phyloP scores from a whole-genome alignment of 228 moss, liverwort and hornwort species.

The Sphagnum magellanicum region DNA sequence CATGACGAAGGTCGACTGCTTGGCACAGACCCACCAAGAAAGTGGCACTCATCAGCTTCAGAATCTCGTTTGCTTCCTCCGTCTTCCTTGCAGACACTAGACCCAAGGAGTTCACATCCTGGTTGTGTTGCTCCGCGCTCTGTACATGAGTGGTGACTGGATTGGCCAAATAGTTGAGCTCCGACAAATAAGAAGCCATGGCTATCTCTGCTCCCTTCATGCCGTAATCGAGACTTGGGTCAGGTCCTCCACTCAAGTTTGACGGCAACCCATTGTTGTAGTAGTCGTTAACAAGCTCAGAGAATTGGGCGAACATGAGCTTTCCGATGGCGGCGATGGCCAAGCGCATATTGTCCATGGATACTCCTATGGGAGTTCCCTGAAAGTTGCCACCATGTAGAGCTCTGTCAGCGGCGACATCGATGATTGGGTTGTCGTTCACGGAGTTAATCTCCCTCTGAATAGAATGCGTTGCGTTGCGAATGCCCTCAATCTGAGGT shows the following conservation, averaged over 20 bases:
- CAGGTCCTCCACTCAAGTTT: background rate
- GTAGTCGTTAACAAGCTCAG: slow-evolving; percentile 29
- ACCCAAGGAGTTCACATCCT: slow-evolving; percentile 8
- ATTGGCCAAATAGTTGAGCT: slow-evolving; percentile 29
- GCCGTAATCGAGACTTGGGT: slow-evolving; percentile 21
- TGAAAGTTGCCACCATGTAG: slow-evolving; percentile 22
- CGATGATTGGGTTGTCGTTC: slow-evolving; percentile 29
- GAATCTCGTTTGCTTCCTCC: slow-evolving; percentile 5
- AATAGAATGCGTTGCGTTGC: slow-evolving; percentile 21
- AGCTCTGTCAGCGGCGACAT: slow-evolving; percentile 12
- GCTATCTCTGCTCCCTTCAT: slow-evolving; percentile 31
- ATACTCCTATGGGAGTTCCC: slow-evolving; percentile 16
- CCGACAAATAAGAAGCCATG: slow-evolving; percentile 31
- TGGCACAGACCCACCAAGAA: slow-evolving; percentile 48
- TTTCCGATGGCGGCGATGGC: slow-evolving; percentile 19
- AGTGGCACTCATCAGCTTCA: slow-evolving; percentile 46
- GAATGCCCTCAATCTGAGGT: slow-evolving; percentile 19
- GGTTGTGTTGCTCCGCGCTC: no score
- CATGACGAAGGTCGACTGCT: slow-evolving; percentile 49
- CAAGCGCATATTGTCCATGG: slow-evolving; percentile 19
- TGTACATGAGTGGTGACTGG: slow-evolving; percentile 30
- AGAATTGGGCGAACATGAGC: slow-evolving; percentile 19
- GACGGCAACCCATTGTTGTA: slow-evolving; percentile 15
- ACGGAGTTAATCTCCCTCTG: slow-evolving; percentile 22
- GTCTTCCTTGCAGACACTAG: slow-evolving; percentile 26